Conservation (phyloP, 805 yeast species). For the Helenozyma rhizophorensis region DNA sequence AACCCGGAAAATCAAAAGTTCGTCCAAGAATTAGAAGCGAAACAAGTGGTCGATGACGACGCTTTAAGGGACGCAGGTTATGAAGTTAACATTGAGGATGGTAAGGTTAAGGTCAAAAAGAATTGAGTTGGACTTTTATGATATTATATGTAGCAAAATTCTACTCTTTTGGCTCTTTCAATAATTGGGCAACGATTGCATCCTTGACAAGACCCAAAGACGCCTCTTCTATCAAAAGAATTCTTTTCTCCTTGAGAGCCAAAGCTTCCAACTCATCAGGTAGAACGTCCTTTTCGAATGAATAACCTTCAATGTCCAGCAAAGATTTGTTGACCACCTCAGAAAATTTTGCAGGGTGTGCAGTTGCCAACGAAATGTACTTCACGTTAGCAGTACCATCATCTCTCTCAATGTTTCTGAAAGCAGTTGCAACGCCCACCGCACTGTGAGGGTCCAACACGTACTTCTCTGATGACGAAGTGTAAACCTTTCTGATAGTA, state of each 20-base stretch:
- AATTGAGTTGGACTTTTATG: neutral
- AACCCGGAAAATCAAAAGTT: constrained; percentile 72
- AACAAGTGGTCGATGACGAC: constrained; percentile 53
- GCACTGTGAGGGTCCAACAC: constrained; percentile 96
- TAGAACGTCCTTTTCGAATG: constrained; percentile 82
- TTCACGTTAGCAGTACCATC: constrained; percentile 35
- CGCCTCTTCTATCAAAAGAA: constrained; percentile 64
- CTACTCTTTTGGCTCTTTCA: constrained; percentile 14
- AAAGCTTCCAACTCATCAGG: constrained; percentile 82
- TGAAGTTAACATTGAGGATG: constrained; percentile 68
- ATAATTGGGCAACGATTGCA: constrained; percentile 69
- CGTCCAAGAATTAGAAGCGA: constrained; percentile 75
- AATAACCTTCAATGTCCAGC: constrained; percentile 60
- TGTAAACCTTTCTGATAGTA: constrained; percentile 71
- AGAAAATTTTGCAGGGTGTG: constrained; percentile 98
- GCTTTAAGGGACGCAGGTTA: constrained; percentile 68
- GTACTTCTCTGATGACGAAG: constrained; percentile 57
- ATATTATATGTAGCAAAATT: neutral
- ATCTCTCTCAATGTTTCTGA: constrained; percentile 52
- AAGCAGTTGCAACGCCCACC: constrained; percentile 82
- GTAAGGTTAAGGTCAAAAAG: constrained; percentile 56
- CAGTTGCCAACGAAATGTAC: constrained; percentile 84
- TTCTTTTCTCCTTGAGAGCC: constrained; percentile 67
- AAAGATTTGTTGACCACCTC: constrained; percentile 90
- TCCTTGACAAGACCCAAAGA: constrained; percentile 71